A percentile compares a stretch with the other conserved stretches of the same genome.
phyloP scores from a whole-genome alignment of 805 yeast genomes.

The Yamadazyma olivae region DNA sequence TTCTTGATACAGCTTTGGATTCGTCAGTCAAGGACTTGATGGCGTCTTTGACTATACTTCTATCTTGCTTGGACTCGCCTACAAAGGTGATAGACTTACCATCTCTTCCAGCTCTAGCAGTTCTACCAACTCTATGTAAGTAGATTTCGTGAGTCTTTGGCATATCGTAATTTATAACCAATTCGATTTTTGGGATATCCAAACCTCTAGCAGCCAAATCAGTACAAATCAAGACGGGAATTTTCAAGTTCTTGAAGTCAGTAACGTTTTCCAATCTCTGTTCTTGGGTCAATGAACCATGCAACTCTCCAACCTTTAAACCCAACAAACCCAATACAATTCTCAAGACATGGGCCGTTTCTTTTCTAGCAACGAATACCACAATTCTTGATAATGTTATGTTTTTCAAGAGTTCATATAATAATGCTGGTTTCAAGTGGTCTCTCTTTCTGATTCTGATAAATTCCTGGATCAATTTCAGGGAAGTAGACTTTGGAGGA shows the following conservation, averaged over 20 bases:
- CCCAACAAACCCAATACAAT: conserved; percentile 73
- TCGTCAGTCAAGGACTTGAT: conserved; percentile 57
- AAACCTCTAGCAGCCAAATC: conserved; percentile 99
- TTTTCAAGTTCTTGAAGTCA: conserved; percentile 75
- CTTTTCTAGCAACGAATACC: conserved; percentile 90
- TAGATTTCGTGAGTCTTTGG: conserved; percentile 90
- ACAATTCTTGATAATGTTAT: conserved; percentile 75
- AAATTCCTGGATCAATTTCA: conserved; percentile 89
- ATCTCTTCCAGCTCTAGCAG: conserved; percentile 98
- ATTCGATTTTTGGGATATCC: conserved; percentile 96
- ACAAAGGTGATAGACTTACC: conserved; percentile 93
- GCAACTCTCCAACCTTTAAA: conserved; percentile 73
- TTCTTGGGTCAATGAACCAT: conserved; percentile 84
- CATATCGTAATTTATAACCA: conserved; percentile 93
- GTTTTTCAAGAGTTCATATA: conserved; percentile 66
- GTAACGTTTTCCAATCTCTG: conserved; percentile 86
- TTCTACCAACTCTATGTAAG: conserved; percentile 97
- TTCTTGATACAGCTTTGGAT: conserved; percentile 75
- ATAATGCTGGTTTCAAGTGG: conserved; percentile 73
- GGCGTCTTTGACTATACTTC: conserved; percentile 88
- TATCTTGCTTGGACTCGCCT: conserved; percentile 85
- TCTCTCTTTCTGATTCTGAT: conserved; percentile 93
- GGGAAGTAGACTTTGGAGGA: conserved; percentile 93
- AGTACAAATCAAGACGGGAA: conserved; percentile 90
- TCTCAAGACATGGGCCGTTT: conserved; percentile 82